Conservation (phyloP, 73 alveolate species). For the Tetrahymena thermophila region DNA sequence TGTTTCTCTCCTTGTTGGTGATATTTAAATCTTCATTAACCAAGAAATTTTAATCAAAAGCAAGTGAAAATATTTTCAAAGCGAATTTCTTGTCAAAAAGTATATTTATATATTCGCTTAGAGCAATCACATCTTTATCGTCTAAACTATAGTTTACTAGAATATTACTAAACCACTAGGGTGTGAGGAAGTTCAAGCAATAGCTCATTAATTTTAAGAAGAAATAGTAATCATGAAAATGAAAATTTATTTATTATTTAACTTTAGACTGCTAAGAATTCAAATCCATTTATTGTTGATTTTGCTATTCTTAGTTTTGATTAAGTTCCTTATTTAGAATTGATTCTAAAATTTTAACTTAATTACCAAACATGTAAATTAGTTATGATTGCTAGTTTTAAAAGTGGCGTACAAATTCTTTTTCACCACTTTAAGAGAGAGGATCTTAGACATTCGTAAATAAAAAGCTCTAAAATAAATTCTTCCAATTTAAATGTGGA, state of each 20-base stretch:
- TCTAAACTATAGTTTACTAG: not conserved
- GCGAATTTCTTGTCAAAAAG: not conserved
- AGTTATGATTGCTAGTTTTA: not conserved
- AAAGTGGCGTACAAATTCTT: not conserved
- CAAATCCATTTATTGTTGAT: not conserved
- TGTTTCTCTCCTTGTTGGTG: not conserved
- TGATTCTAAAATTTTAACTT: not conserved
- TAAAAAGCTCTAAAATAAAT: not conserved
- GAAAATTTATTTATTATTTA: not conserved
- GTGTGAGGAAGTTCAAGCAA: not conserved
- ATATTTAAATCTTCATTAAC: not conserved
- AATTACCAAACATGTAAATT: not conserved
- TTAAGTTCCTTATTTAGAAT: not conserved
- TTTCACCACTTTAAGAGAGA: not conserved
- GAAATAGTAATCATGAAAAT: not conserved
- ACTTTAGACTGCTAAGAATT: not conserved
- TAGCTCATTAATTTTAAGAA: not conserved
- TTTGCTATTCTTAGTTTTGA: not conserved
- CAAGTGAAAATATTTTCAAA: not conserved
- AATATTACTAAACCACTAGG: not conserved
- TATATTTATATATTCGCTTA: not conserved
- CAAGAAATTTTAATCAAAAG: not conserved
- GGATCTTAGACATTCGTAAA: not conserved
- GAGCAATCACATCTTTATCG: not conserved
- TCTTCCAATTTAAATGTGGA: not conserved